phyloP scores from a whole-genome alignment of 257 asterid species.

The Nicotiana noctiflora region DNA sequence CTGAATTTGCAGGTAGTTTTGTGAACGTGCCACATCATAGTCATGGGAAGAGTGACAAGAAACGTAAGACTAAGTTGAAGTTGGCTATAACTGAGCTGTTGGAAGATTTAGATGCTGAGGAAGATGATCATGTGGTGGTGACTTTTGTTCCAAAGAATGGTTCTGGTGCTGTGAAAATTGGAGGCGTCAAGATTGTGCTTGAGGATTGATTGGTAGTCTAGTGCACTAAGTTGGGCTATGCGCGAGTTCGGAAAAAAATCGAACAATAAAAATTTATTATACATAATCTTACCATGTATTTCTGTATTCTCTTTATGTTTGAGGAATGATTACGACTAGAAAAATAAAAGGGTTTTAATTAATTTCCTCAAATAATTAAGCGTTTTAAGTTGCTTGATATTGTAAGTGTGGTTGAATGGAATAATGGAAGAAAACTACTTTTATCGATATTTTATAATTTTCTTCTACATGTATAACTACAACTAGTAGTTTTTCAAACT shows the following conservation, averaged over 20 bases:
- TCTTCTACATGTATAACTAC: too few relatives aligned
- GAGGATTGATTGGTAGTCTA: too few relatives aligned
- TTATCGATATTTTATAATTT: too few relatives aligned
- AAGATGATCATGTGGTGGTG: constrained; percentile 55
- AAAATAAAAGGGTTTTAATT: not conserved
- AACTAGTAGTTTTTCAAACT: too few relatives aligned
- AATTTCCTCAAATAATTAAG: not conserved
- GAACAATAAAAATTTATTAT: too few relatives aligned
- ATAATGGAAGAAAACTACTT: too few relatives aligned
- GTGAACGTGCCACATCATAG: constrained; percentile 61
- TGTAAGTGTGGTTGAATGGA: too few relatives aligned
- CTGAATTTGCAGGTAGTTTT: constrained; percentile 65
- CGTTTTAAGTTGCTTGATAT: not conserved
- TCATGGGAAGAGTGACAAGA: constrained; percentile 34
- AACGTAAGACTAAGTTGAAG: constrained; percentile 42
- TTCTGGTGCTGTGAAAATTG: constrained; percentile 42
- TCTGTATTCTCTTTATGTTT: too few relatives aligned
- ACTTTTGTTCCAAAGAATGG: constrained; percentile 54
- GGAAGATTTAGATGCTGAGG: constrained; percentile 62
- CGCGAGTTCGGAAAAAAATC: too few relatives aligned
- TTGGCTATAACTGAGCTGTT: constrained; percentile 45
- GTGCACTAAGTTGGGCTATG: too few relatives aligned
- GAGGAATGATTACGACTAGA: constrained; percentile 20
- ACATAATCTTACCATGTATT: too few relatives aligned
- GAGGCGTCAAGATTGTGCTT: constrained; percentile 48